Evolutionary conservation across 2,329 filamentous ascomycete species (phyloP).

Genomic region (Dissoconium aciculare): DNA sequence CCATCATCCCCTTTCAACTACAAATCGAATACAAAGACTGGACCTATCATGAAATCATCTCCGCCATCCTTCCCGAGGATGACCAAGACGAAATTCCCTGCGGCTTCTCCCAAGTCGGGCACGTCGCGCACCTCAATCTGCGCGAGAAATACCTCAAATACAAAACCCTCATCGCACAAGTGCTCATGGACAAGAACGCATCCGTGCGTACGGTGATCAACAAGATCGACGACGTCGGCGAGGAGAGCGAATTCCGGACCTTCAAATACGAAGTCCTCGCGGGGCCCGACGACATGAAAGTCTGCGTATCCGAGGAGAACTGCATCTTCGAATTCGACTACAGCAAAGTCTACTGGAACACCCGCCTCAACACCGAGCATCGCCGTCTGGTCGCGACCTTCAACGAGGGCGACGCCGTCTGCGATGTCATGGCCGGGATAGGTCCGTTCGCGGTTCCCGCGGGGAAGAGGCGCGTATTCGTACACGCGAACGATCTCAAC

Average conservation of each 20-base stretch:
- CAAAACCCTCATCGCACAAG: constrained; percentile 69
- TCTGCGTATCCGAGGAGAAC: constrained; percentile 64
- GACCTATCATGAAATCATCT: constrained; percentile 74
- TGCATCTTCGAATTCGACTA: constrained; percentile 92
- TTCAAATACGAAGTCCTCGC: constrained; percentile 84
- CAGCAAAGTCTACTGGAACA: constrained; percentile 96
- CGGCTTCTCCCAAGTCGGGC: constrained; percentile 78
- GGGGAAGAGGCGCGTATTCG: constrained; percentile 77
- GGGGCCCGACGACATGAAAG: constrained; percentile 67
- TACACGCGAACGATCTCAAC: constrained; percentile 95
- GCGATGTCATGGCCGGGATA: constrained; percentile 94
- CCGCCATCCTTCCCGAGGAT: constrained; percentile 64
- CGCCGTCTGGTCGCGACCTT: constrained; percentile 63
- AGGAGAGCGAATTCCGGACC: constrained; percentile 72
- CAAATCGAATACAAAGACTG: constrained; percentile 72
- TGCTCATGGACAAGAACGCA: constrained; percentile 81
- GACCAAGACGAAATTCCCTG: constrained; percentile 66
- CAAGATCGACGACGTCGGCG: constrained; percentile 79
- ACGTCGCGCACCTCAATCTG: constrained; percentile 87
- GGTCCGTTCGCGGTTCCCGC: constrained; percentile 89
- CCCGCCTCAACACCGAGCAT: constrained; percentile 78
- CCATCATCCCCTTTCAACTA: constrained; percentile 60
- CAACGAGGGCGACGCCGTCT: constrained; percentile 71
- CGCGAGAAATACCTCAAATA: constrained; percentile 70
- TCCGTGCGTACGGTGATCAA: constrained; percentile 81